Evolutionary conservation across 371 early-diverging fungal genomes (phyloP), one percentile per base, ranked within the genome.

Genomic region (Haplosporangium sp.): DNA sequence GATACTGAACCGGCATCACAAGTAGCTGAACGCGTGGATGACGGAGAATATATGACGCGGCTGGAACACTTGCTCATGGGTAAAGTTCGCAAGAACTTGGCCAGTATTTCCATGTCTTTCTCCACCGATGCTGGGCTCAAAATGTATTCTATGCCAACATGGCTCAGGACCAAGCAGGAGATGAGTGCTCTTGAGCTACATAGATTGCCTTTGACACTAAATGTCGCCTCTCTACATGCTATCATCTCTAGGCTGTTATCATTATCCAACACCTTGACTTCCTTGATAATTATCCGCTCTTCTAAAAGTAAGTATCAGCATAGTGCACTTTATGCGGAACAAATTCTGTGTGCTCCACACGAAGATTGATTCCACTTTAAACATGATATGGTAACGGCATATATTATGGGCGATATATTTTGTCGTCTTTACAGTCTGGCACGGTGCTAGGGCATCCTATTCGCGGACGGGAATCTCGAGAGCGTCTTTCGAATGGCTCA

Each of bases 381-480:
- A 29, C 29, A 29, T 4, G 29, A 29, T 21, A 9, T 56, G 23
- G 6, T 47, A 52, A 52, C 4, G 40, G n/a, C 38, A 38, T 36
- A 23, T 45, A 11, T 57, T 16, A n/a, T 16, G 11, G 12, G 40
- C 21, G 13, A 37, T 0, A 18, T 10, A 37, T 71, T 71, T 37
- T 47, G 37, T 12, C 65, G 43, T 29, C n/a, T 71, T 10, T 46
- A 53, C 37, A 71, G 60, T 36, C 21, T 71, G 40, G 60, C 65
- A 10, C 20, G 64, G 43, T 71, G 72, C 21, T 54, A 59, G 0
- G 72, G 65, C 10, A 4, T 59, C 0, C 54, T 64, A 20, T 71
- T 71, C 46, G 59, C 59, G 42, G 72, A 71, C 21, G 72, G 64
- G 43, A 64, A 38, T 20, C 59, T 64, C 52, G 12, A 50, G 36